Evolutionary conservation across 2,329 filamentous ascomycete genomes (phyloP).

Genomic region (Cercospora canescens): DNA sequence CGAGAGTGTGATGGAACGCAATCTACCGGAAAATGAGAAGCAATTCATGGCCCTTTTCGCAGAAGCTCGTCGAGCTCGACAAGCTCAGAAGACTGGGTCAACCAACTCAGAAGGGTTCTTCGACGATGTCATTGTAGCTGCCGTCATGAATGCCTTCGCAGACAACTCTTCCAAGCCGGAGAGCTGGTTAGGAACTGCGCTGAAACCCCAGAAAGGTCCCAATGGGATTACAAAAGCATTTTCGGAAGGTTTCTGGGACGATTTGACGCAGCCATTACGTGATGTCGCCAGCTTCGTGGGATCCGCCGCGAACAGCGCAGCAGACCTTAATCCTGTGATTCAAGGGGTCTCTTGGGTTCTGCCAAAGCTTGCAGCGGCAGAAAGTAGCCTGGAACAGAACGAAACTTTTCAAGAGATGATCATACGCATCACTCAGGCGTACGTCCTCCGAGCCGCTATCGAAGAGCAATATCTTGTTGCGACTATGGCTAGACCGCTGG

Average conservation of each 20-base stretch:
- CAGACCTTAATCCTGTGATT: not conserved
- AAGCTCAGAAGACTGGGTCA: not conserved
- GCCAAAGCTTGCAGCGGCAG: not conserved
- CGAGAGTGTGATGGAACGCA: not conserved
- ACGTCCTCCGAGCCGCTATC: not conserved
- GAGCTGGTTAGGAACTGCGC: not conserved
- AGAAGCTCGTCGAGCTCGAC: not conserved
- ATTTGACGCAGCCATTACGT: not conserved
- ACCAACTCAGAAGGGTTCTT: not conserved
- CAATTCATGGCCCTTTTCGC: not conserved
- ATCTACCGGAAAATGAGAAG: not conserved
- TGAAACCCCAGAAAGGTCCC: not conserved
- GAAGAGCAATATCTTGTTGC: not conserved
- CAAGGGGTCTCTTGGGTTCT: not conserved
- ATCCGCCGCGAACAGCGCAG: too few species aligned
- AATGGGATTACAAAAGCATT: not conserved
- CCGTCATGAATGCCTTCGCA: not conserved
- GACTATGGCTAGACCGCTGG: not conserved
- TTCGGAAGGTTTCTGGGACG: not conserved
- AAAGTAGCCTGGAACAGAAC: not conserved
- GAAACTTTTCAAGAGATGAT: not conserved
- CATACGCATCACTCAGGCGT: not conserved
- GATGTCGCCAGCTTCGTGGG: not conserved
- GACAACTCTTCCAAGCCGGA: not conserved
- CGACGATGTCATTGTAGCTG: not conserved